Evolutionary conservation across 2,329 filamentous ascomycete species (phyloP), one percentile per base, ranked within the genome.

Genomic region (Akanthomyces muscarius): DNA sequence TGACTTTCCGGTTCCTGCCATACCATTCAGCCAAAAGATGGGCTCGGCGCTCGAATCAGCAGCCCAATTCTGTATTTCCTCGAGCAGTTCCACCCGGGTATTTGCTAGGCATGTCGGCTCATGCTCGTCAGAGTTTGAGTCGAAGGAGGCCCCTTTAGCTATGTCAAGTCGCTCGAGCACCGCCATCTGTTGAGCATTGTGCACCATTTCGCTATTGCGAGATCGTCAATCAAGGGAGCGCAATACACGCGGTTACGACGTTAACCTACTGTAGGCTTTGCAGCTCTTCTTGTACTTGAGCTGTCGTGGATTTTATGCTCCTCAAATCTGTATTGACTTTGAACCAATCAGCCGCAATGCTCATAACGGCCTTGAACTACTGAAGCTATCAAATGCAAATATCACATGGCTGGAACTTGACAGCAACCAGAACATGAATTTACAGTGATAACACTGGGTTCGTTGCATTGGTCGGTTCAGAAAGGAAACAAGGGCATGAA

Each of bases 21-120:
- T 72, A 8, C 73, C 74, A 11, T 71, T 71, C 0, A 77, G 67
- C 74, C 70, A 75, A 50, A 73, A 73, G 1, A 75, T 69, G n/a
- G 38, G 50, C 41, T 23, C 28, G 8, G 38, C 62, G 1, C 66
- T 44, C 2, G 54, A 61, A 21, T 67, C 55, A 1, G 67, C 63
- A 3, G 63, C 67, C 73, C 71, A 76, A 1, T 58, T 18, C 16
- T 18, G 16, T 30, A 77, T 71, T 7, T 71, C 25, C 0, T 23
- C 25, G 0, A 73, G 67, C 10, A 75, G 64, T 0, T 71, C 66
- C 1, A 65, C 53, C 63, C 69, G 67, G 7, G 73, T 76, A 41
- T 50, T 36, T n/a, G 57, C 25, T 18, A 61, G 21, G 52, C 45
- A 48, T 28, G 42, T 11, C 3, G 72, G 62, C 45, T 30, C 70